A percentile compares a stretch with the other conserved stretches of the same genome.
phyloP scores from a whole-genome alignment of 371 early-diverging fungal species.

The Umbelopsis sp. region DNA sequence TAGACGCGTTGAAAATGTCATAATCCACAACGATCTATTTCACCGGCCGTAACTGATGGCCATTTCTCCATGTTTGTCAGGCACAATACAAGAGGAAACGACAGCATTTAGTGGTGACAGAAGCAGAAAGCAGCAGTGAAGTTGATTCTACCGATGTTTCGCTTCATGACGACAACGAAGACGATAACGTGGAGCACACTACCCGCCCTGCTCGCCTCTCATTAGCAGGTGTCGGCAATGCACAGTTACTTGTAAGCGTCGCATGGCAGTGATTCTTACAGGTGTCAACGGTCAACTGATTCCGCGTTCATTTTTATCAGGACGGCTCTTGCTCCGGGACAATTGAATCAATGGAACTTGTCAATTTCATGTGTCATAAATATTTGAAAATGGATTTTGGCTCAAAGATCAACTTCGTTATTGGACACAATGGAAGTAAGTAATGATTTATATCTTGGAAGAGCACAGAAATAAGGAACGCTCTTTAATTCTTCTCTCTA shows the following conservation, averaged over 20 bases:
- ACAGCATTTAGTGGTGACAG: neutral
- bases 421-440: constrained; percentile 93
- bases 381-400: constrained; percentile 77
- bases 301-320: constrained; percentile 22
- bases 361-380: constrained; percentile 96
- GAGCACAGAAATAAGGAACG: neutral
- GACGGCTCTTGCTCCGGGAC: constrained; percentile 66
- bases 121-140: neutral
- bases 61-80: neutral
- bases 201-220: neutral
- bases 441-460: constrained; percentile 22
- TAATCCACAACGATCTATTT: too few relatives aligned
- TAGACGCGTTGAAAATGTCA: too few relatives aligned
- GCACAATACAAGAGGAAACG: neutral
- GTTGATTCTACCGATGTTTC: neutral
- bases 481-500: neutral
- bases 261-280: neutral
- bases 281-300: neutral
- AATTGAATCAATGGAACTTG: constrained; percentile 79
- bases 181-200: neutral
- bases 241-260: neutral
- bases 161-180: neutral
- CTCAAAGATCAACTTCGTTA: constrained; percentile 93
- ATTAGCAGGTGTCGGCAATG: neutral
- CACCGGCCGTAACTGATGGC: too few relatives aligned